These are phyloP conservation scores for Thalassiosira hispida DNA, from an alignment of 352 stramenopile species.

Conservation along the genomic window DNA sequence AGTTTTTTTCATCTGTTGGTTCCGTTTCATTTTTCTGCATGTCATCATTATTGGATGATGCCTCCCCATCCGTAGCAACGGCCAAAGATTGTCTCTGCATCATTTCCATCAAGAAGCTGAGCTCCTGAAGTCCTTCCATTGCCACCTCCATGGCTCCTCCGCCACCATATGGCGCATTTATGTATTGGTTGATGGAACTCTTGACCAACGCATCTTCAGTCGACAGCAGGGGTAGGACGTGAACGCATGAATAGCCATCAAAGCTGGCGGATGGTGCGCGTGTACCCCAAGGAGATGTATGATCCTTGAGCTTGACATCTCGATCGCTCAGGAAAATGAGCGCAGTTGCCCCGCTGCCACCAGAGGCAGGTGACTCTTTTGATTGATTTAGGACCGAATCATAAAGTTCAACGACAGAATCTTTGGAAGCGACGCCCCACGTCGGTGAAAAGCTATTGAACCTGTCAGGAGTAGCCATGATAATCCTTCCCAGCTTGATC, in stretches of 20 bases:
- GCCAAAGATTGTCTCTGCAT: neutral
- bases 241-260: constrained; percentile 43
- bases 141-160: constrained; percentile 54
- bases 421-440: constrained; percentile 41
- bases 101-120: constrained; percentile 38
- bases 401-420: constrained; percentile 36
- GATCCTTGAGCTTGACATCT: constrained; percentile 61
- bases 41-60: neutral
- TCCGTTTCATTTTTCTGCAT: constrained; percentile 20
- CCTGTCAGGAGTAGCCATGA: constrained; percentile 68
- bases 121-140: constrained; percentile 48
- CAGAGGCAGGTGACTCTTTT: constrained; percentile 5
- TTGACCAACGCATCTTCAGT: constrained; percentile 10
- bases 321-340: constrained; percentile 77
- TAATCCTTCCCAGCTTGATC: constrained; percentile 64
- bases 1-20: neutral
- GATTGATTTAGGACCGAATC: constrained; percentile 17
- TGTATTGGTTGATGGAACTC: constrained; percentile 35
- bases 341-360: constrained; percentile 40
- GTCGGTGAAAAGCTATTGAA: constrained; percentile 69
- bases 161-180: constrained; percentile 44
- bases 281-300: constrained; percentile 71
- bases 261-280: constrained; percentile 68
- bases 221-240: constrained; percentile 52
- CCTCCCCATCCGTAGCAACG: neutral